These are phyloP conservation scores for Hygrocybe punicea DNA, from an alignment of 768 basidiomycete genomes.

Conservation along the genomic window DNA sequence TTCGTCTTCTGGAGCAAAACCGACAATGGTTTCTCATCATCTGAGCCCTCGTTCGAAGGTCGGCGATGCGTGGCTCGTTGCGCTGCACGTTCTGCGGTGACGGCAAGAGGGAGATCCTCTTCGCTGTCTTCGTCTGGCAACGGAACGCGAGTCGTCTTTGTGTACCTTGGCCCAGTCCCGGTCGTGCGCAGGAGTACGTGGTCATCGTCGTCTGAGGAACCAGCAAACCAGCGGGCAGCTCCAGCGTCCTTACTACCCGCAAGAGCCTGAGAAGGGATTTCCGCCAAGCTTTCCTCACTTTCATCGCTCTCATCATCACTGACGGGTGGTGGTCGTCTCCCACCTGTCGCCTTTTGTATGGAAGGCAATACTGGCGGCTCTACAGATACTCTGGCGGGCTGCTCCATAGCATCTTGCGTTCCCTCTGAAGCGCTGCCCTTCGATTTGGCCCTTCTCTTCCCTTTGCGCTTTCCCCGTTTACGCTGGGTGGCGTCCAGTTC, in stretches of 20 bases:
- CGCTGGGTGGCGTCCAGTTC: background rate
- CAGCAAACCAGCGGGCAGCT: slow-evolving; percentile 42
- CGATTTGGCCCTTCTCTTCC: background rate
- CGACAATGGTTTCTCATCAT: slow-evolving; percentile 72
- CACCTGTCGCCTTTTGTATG: slow-evolving; percentile 36
- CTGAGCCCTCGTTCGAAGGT: slow-evolving; percentile 44
- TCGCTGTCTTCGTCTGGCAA: slow-evolving; percentile 56
- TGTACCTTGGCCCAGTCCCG: slow-evolving; percentile 56
- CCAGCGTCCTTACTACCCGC: slow-evolving; percentile 5
- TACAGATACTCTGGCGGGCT: slow-evolving; percentile 31
- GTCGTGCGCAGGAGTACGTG: slow-evolving; percentile 48
- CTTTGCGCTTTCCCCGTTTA: background rate
- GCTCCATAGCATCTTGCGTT: slow-evolving; percentile 11
- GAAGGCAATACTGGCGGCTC: slow-evolving; percentile 47
- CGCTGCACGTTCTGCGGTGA: slow-evolving; percentile 54
- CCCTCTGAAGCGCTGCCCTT: background rate
- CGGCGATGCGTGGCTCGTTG: slow-evolving; percentile 39
- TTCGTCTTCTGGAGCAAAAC: slow-evolving; percentile 50
- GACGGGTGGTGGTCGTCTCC: slow-evolving; percentile 36
- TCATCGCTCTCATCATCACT: slow-evolving; percentile 55
- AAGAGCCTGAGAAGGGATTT: slow-evolving; percentile 19
- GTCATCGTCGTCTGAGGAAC: slow-evolving; percentile 66
- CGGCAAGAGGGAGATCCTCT: slow-evolving; percentile 75
- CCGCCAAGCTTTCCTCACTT: slow-evolving; percentile 33
- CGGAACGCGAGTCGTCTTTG: slow-evolving; percentile 25